Percentiles rank a stretch among this genome's conserved stretches.
Evolutionary conservation across 495 filamentous ascomycete species (phyloP).

Genomic region (Aspergillus cristatus): DNA sequence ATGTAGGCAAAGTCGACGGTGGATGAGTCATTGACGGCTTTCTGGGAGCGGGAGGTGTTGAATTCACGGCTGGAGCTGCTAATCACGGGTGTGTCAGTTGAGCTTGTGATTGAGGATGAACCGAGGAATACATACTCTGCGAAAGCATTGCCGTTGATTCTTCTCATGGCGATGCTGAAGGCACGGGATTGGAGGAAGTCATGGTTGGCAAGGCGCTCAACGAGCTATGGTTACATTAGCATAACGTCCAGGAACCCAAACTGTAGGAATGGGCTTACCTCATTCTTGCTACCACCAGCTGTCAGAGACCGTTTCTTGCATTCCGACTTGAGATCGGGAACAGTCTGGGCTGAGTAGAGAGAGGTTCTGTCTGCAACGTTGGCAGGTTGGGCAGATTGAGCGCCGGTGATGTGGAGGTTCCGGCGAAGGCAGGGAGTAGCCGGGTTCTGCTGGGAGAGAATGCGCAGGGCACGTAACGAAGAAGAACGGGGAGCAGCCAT

Average conservation of each 20-base stretch:
- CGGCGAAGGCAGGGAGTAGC: conserved; percentile 33
- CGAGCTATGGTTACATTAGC: conserved; percentile 25
- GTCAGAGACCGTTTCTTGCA: conserved; percentile 29
- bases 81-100: neutral
- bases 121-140: conserved; percentile 24
- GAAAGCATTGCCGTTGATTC: conserved; percentile 34
- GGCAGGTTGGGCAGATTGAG: conserved; percentile 36
- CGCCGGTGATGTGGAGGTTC: conserved; percentile 45
- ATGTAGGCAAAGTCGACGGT: conserved; percentile 58
- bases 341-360: conserved; percentile 24
- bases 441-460: conserved; percentile 33
- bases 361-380: conserved; percentile 27
- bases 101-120: no score
- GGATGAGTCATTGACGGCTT: conserved; percentile 47
- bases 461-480: conserved; percentile 40
- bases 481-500: conserved; percentile 44
- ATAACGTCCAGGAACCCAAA: conserved; percentile 4
- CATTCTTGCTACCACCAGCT: conserved; percentile 24
- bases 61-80: conserved; percentile 39
- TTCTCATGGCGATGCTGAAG: conserved; percentile 44
- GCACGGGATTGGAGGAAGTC: conserved; percentile 43
- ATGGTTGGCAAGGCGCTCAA: conserved; percentile 43
- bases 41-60: conserved; percentile 49
- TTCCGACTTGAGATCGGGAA: conserved; percentile 33
- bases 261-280: no score